These are phyloP conservation scores for Hanseniaspora jakobsenii DNA, from an alignment of 805 yeast genomes.

Conservation along the genomic window DNA sequence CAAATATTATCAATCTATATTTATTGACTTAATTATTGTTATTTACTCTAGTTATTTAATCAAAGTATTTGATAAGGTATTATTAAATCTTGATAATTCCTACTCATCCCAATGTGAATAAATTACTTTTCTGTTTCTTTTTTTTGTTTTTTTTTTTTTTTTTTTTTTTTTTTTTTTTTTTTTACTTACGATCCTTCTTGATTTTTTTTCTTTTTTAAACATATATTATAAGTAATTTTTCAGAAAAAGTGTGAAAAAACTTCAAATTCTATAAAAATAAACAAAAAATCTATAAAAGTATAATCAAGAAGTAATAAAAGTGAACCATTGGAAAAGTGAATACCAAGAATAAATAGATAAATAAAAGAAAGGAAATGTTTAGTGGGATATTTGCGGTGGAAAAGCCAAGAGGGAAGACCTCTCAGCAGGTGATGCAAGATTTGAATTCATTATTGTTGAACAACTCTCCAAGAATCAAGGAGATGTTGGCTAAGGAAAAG, in stretches of 20 bases:
- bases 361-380: conserved; percentile 33
- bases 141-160: neutral
- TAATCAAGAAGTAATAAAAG: no score
- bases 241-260: no score
- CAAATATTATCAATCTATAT: no score
- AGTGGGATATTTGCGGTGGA: conserved; percentile 87
- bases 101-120: no score
- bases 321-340: no score
- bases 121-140: neutral
- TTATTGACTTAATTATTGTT: no score
- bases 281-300: no score
- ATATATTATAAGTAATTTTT: no score
- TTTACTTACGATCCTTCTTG: neutral
- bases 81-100: no score
- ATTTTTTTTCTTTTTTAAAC: neutral
- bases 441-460: conserved; percentile 52
- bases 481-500: conserved; percentile 37
- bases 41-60: no score
- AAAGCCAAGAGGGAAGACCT: conserved; percentile 77
- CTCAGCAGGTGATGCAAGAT: conserved; percentile 58
- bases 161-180: neutral
- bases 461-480: conserved; percentile 44
- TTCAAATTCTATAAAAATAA: no score
- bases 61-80: no score
- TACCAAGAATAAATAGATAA: neutral